Evolutionary conservation across 2,329 filamentous ascomycete species (phyloP).

Genomic region (Fusarium sp.): DNA sequence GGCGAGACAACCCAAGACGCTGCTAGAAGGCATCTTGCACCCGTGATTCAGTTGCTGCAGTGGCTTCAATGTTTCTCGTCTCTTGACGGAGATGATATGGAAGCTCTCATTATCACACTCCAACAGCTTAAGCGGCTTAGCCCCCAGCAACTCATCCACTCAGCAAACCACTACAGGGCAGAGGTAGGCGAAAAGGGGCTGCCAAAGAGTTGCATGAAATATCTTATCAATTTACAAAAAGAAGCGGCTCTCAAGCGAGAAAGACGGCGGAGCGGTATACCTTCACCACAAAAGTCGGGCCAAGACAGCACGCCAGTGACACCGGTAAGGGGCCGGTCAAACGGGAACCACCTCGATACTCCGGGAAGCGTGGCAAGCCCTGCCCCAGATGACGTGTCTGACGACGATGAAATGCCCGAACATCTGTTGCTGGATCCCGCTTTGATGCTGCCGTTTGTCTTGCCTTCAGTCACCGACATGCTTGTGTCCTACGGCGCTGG

Average conservation of each 20-base stretch:
- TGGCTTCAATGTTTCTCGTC: constrained; percentile 99
- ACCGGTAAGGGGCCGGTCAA: constrained; percentile 55
- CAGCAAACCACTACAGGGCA: constrained; percentile 90
- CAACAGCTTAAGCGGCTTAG: constrained; percentile 88
- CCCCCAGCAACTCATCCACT: constrained; percentile 89
- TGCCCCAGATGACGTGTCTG: constrained; percentile 52
- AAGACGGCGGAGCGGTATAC: constrained; percentile 60
- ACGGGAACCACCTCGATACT: constrained; percentile 58
- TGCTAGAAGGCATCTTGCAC: constrained; percentile 84
- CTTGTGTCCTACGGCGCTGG: constrained; percentile 93
- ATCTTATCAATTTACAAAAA: constrained; percentile 82
- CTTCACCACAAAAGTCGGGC: constrained; percentile 53
- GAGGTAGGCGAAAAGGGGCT: constrained; percentile 96
- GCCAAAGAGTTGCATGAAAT: constrained; percentile 88
- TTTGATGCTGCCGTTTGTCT: constrained; percentile 91
- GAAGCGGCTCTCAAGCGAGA: constrained; percentile 73
- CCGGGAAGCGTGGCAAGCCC: constrained; percentile 56
- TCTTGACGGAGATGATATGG: constrained; percentile 83
- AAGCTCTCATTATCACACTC: constrained; percentile 87
- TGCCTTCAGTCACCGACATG: constrained; percentile 98
- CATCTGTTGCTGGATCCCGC: constrained; percentile 87
- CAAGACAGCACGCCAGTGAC: constrained; percentile 57
- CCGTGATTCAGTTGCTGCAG: constrained; percentile 92
- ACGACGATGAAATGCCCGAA: constrained; percentile 76
- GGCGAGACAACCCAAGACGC: constrained; percentile 90